Evolutionary conservation across 768 basidiomycete genomes (phyloP).

Genomic region (Suillus lakei): DNA sequence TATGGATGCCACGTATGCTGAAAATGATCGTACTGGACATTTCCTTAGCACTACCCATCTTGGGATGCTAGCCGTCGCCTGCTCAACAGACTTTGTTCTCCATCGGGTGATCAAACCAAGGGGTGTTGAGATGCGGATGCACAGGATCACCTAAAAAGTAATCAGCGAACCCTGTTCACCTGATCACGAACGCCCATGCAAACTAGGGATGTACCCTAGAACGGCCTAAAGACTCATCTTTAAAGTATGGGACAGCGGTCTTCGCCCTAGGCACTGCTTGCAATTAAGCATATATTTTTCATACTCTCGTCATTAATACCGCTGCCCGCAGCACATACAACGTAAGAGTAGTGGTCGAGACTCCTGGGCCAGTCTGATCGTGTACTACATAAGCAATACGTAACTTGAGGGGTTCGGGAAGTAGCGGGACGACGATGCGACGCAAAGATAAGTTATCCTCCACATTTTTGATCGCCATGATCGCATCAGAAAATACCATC

Average conservation of each 20-base stretch:
- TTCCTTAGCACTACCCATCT: slow-evolving; percentile 52
- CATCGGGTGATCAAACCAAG: slow-evolving; percentile 46
- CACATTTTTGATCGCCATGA: neutral
- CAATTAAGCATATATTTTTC: neutral
- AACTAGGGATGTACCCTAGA: neutral
- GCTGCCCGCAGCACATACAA: neutral
- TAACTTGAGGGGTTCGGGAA: neutral
- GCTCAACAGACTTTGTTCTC: slow-evolving; percentile 38
- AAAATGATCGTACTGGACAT: slow-evolving; percentile 51
- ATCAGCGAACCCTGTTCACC: neutral
- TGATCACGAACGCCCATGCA: neutral
- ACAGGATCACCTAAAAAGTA: neutral
- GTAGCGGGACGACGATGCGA: neutral
- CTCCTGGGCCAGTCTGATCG: neutral
- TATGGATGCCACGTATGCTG: slow-evolving; percentile 56
- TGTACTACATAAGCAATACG: neutral
- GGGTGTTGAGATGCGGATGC: slow-evolving; percentile 28
- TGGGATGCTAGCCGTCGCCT: slow-evolving; percentile 42
- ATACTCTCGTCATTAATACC: neutral
- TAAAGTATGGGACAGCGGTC: neutral
- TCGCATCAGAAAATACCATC: neutral
- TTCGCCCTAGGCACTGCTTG: neutral
- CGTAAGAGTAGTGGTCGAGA: too few species aligned
- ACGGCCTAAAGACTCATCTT: neutral
- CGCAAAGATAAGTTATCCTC: neutral